Evolutionary conservation across 257 asterid species (phyloP).

Genomic region (Solanum sparsipilum): DNA sequence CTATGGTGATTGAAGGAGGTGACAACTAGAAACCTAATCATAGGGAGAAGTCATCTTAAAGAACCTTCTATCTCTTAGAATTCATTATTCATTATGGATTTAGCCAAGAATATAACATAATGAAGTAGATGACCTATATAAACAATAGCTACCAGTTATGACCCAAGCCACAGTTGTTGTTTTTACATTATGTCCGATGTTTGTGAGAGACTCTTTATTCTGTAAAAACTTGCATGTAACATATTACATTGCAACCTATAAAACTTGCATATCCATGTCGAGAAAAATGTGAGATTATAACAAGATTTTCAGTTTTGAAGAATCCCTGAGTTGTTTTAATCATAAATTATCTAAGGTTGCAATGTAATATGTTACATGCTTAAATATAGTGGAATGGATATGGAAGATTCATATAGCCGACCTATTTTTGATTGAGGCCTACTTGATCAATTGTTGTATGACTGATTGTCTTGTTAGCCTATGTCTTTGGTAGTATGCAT

Average conservation of each 20-base stretch:
- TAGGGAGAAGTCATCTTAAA: neutral
- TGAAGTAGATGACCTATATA: neutral
- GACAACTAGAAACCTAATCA: neutral
- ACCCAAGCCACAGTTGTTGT: neutral
- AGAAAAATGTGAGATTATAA: neutral
- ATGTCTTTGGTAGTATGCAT: neutral
- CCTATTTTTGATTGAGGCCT: neutral
- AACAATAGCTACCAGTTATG: neutral
- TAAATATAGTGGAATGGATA: neutral
- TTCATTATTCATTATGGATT: neutral
- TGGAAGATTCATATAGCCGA: neutral
- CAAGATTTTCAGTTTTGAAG: neutral
- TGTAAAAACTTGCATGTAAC: too few relatives aligned
- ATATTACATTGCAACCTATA: too few relatives aligned
- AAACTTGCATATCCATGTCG: neutral
- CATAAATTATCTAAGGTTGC: neutral
- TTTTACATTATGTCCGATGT: neutral
- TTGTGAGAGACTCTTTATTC: neutral
- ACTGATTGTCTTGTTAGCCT: neutral
- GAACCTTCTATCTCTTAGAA: neutral
- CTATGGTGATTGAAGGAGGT: neutral
- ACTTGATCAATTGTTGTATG: neutral
- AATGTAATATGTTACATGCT: neutral
- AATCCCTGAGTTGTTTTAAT: neutral
- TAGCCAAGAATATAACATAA: neutral